phyloP scores from a whole-genome alignment of 768 basidiomycete species.

The Leccinum boreale region DNA sequence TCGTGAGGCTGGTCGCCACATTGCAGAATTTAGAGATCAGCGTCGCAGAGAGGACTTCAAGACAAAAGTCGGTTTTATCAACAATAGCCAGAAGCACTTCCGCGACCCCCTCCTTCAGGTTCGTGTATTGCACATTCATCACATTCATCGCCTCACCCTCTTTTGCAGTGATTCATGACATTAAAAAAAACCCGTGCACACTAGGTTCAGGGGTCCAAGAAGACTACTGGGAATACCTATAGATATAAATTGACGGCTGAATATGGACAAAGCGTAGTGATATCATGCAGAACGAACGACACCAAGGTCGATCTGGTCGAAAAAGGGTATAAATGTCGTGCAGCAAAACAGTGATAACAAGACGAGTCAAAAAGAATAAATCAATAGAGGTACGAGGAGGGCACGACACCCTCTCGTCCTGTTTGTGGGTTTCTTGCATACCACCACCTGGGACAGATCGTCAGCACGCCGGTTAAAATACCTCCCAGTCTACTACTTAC shows the following conservation, averaged over 20 bases:
- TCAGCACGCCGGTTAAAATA: conserved; percentile 5
- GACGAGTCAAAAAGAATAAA: conserved; percentile 20
- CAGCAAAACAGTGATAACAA: conserved; percentile 31
- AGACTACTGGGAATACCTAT: conserved; percentile 16
- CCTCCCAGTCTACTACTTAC: conserved; percentile 41
- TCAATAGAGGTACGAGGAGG: conserved; percentile 88
- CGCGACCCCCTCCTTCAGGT: conserved; percentile 70
- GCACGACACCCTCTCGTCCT: conserved; percentile 86
- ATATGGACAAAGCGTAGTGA: conserved; percentile 21
- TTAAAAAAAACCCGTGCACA: neutral
- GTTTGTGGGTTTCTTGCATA: conserved; percentile 79
- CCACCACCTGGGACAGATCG: conserved; percentile 74
- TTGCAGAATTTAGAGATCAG: conserved; percentile 81
- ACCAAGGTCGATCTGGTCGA: conserved; percentile 36
- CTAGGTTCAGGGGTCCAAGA: conserved; percentile 4
- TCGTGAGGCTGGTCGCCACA: conserved; percentile 83
- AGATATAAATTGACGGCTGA: conserved; percentile 9
- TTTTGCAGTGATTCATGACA: conserved; percentile 16
- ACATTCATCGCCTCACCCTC: neutral
- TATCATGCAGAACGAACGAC: conserved; percentile 34
- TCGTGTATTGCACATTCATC: neutral
- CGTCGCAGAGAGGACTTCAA: conserved; percentile 77
- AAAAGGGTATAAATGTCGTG: conserved; percentile 35
- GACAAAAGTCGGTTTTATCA: conserved; percentile 73
- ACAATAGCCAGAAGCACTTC: conserved; percentile 88